Conservation (phyloP, 1,284 basidiomycete species). For the Boletellus sp. region DNA sequence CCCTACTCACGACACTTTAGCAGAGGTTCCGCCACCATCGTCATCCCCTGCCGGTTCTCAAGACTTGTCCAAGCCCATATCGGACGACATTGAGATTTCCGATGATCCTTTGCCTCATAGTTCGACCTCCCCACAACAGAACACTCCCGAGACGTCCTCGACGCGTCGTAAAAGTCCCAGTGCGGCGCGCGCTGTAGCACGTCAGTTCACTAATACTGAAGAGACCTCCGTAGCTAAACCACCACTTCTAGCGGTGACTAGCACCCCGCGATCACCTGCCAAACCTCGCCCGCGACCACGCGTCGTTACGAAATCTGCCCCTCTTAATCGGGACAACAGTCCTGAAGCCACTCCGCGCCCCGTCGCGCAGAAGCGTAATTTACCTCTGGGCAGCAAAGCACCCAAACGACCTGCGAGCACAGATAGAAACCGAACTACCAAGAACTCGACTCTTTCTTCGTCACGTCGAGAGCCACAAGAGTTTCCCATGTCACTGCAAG, state of each 20-base stretch:
- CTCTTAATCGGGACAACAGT: slow-evolving; percentile 6
- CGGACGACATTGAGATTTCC: slow-evolving; percentile 14
- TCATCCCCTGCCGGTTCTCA: slow-evolving; percentile 28
- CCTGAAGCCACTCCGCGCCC: slow-evolving; percentile 20
- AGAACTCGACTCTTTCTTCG: slow-evolving; percentile 7
- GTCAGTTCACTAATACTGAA: background rate
- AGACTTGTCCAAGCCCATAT: slow-evolving; percentile 21
- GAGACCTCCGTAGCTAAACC: slow-evolving; percentile 4
- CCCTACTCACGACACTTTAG: background rate
- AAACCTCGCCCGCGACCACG: slow-evolving; percentile 16
- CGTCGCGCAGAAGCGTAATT: background rate
- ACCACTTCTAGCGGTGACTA: background rate
- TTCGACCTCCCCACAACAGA: slow-evolving; percentile 3
- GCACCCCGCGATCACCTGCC: background rate
- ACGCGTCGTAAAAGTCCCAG: slow-evolving; percentile 5
- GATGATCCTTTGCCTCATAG: background rate
- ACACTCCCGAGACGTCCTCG: background rate
- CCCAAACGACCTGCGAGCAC: slow-evolving; percentile 2
- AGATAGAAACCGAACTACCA: background rate
- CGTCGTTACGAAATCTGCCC: background rate
- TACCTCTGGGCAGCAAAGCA: slow-evolving; percentile 8
- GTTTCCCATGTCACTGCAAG: slow-evolving; percentile 22
- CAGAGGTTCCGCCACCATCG: slow-evolving; percentile 17
- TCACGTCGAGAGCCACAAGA: slow-evolving; percentile 20
- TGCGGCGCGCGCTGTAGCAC: background rate